These are phyloP conservation scores for Mycena vitilis DNA, from an alignment of 768 basidiomycete genomes.

Conservation along the genomic window DNA sequence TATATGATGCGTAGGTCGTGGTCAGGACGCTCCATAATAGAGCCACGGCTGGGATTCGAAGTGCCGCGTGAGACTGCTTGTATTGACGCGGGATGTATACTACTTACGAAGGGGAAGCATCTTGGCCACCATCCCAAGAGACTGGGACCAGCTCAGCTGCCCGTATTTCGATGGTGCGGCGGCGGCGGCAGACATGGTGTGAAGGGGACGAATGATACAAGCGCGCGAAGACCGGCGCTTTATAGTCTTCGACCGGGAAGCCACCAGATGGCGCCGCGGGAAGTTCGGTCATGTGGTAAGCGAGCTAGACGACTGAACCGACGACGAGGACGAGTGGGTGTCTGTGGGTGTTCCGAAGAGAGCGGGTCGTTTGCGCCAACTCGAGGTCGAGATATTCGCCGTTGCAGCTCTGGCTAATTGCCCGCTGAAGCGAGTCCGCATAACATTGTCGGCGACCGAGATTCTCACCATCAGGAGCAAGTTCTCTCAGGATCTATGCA, in stretches of 20 bases:
- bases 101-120: slow-evolving; percentile 16
- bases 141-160: slow-evolving; percentile 20
- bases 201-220: neutral
- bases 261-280: no score
- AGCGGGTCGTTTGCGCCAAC: no score
- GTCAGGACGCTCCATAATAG: slow-evolving; percentile 40
- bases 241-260: neutral
- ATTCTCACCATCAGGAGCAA: no score
- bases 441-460: no score
- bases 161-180: slow-evolving; percentile 10
- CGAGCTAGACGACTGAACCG: no score
- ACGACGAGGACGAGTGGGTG: no score
- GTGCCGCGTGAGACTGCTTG: neutral
- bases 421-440: no score
- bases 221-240: neutral
- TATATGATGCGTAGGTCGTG: slow-evolving; percentile 39
- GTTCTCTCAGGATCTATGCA: no score
- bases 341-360: no score
- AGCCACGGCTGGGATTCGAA: slow-evolving; percentile 29
- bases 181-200: slow-evolving; percentile 7
- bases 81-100: neutral
- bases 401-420: no score
- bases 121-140: slow-evolving; percentile 6
- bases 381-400: no score
- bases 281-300: no score